Evolutionary conservation across 2,329 filamentous ascomycete genomes (phyloP), one percentile per base, ranked within the genome.

Genomic region (Alternaria sp.): DNA sequence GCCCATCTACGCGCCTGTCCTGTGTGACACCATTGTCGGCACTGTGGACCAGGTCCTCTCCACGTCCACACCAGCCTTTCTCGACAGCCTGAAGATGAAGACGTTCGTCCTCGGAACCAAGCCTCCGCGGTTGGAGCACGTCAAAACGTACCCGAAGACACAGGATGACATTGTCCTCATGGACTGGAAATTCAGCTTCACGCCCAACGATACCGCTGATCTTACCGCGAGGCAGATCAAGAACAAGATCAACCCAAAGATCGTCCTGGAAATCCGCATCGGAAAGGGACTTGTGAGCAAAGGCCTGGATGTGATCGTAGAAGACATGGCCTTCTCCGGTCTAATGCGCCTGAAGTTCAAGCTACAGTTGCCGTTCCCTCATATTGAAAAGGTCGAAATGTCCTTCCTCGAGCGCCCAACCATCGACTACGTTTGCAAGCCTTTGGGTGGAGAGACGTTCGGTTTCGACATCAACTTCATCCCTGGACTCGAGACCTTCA

Each of bases 171-270:
- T 93, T 58, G 92, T 99, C 40, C 86, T 98, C 72, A 99, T 99
- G 95, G 95, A 99, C 77, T 99, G 95, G 95, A 97, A 96, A 73
- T 99, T 99, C 79, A 98, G 94, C 83, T 99, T 99, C 81, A 98
- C 92, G 0, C 95, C 95, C 33, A 98, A 95, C 67, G 96, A 99
- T 77, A 91, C 87, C 3, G 88, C 91, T 66, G 95, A 99, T 77
- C 87, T 99, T 85, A 99, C 95, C 2, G 83, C 89, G 2, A 88
- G 90, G 60, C 95, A 99, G 77, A 80, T 97, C 72, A 94, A 91
- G 82, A 93, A 93, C 83, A 97, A 97, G 83, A 86, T 98, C 78
- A 98, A 99, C 74, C 95, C 95, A 54, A 99, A 98, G 80, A 84
- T 99, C 56, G 92, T 98, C 10, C 86, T 99, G 26, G 95, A 99